Evolutionary conservation across 192 early-diverging fungal genomes (phyloP).

Genomic region (Cladochytrium replicatum): DNA sequence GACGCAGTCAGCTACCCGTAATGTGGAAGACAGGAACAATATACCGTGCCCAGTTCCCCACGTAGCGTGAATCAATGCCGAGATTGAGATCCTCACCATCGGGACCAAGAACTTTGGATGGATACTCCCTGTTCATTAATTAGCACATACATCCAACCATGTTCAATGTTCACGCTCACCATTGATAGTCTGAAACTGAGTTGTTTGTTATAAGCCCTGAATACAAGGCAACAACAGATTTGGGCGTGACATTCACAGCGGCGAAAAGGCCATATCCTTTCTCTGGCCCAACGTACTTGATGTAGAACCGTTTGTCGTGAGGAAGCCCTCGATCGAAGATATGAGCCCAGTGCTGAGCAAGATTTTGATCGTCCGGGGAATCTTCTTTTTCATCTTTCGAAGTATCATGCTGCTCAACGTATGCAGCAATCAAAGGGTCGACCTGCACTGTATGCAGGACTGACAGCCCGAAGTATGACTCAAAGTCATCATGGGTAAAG

Average conservation of each 20-base stretch:
- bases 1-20: no score
- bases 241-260: conserved; percentile 1
- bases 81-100: conserved; percentile 4
- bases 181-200: conserved; percentile 10
- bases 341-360: conserved; percentile 6
- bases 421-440: neutral
- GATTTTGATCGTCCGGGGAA: neutral
- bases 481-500: conserved; percentile 7
- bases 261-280: conserved; percentile 17
- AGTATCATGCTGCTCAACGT: conserved; percentile 11
- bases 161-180: no score
- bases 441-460: neutral
- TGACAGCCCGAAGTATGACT: conserved; percentile 5
- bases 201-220: conserved; percentile 8
- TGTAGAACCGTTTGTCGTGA: conserved; percentile 17
- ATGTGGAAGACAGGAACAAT: no score
- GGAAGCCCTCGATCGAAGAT: conserved; percentile 8
- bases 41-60: conserved; percentile 15
- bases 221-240: conserved; percentile 7
- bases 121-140: no score
- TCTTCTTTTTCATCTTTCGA: conserved; percentile 1
- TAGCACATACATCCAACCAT: no score
- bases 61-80: conserved; percentile 6
- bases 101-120: neutral
- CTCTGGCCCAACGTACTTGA: conserved; percentile 9